Evolutionary conservation across 129 eudicot genomes (phyloP), one percentile per base, ranked within the genome.

Genomic region (Silybum marianum): DNA sequence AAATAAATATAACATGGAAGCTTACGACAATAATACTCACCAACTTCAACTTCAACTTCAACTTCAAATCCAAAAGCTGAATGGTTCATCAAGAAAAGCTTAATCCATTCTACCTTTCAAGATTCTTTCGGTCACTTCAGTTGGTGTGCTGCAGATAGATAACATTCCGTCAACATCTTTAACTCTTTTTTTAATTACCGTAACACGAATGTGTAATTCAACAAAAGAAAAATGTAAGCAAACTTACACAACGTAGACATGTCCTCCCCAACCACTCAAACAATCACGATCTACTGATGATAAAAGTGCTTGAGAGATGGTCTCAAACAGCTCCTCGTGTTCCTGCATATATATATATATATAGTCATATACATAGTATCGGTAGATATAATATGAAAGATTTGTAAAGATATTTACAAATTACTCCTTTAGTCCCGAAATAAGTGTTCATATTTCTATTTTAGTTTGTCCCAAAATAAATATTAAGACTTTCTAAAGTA

Each of bases 191-290:
- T 36, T 39, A 26, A 62, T 30, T 4, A 67, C 8, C 21, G 48
- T 3, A 79, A 54, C 36, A 5, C 38, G 1, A 51, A 71, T 13
- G 36, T 54, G 36, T 54, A 32, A 38, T 11, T 46, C 8, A 18
- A 30, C 28, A 34, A 66, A 26, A n/a, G n/a, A n/a, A 14, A 74
- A 48, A 21, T 54, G 66, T 4, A 28, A 16, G 38, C 32, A 38
- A 71, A 73, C 98, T 92, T 94, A 94, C 98, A 94, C 96, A 63
- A 94, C 83, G 71, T 92, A 94, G 78, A 94, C 97, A 62, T 94
- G 98, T 38, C 97, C 98, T 90, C 98, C 98, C 98, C 98, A 94
- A 18, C 98, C 98, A 92, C 97, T 92, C 84, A 94, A 78, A 82
- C 98, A 94, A 75, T 94, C 98, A 79, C 98, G 97, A 72, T 95